A percentile compares a stretch with the other conserved stretches of the same genome.
phyloP scores from a whole-genome alignment of 192 early-diverging fungal species.

The Cetraspora pellucida region DNA sequence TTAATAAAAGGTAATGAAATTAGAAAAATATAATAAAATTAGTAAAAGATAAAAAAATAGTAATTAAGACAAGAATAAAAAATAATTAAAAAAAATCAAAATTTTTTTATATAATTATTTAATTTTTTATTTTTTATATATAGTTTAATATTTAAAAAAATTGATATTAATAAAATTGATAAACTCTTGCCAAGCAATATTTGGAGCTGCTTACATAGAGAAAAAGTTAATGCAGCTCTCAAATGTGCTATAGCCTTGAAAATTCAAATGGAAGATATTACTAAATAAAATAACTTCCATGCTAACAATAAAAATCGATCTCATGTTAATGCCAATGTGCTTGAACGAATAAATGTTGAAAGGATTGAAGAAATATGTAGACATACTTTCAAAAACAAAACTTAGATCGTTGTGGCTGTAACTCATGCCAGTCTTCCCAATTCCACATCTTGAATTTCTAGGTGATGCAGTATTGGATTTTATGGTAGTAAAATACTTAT shows the following conservation, averaged over 20 bases:
- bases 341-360: slow-evolving; percentile 8
- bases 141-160: no score
- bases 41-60: no score
- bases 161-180: no score
- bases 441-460: slow-evolving; percentile 73
- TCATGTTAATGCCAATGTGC: slow-evolving; percentile 31
- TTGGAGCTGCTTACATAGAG: slow-evolving; percentile 74
- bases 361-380: slow-evolving; percentile 47
- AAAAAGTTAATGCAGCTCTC: slow-evolving; percentile 56
- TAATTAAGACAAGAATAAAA: no score
- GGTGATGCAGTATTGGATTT: slow-evolving; percentile 86
- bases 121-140: no score
- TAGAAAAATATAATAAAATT: no score
- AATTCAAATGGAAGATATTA: slow-evolving; percentile 59
- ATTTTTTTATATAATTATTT: no score
- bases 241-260: slow-evolving; percentile 56
- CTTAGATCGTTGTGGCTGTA: slow-evolving; percentile 74
- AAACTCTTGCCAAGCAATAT: slow-evolving; percentile 79
- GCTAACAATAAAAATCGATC: slow-evolving; percentile 34
- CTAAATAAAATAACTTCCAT: slow-evolving; percentile 52
- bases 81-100: no score
- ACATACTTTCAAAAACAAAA: slow-evolving; percentile 71
- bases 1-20: no score
- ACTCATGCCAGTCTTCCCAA: slow-evolving; percentile 80
- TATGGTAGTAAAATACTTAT: slow-evolving; percentile 74